Base-by-base conservation (phyloP, 495 filamentous ascomycete genomes). In the Aspergillus steynii region DNA sequence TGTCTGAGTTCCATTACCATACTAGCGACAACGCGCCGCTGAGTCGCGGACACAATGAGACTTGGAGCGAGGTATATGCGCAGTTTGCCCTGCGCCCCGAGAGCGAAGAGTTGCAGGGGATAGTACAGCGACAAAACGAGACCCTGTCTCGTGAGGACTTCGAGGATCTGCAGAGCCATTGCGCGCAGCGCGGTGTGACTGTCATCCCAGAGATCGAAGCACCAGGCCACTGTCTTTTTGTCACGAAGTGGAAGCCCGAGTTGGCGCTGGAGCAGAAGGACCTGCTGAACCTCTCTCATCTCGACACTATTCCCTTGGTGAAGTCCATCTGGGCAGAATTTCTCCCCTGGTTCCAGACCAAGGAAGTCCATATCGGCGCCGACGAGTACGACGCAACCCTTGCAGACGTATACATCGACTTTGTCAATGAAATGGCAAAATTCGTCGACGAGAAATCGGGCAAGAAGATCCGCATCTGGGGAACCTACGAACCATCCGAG, bases 1-100 rank as follows among this genome's bases (percentile, higher is more conserved):
- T 85, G 65, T 81, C 75, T 53, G 83, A 85, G 57, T 85, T 85
- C 50, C 83, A 85, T 55, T 85, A 83, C 62, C 83, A 85, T 63
- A 74, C 77, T 15, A 83, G 74, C 66, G 83, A 85, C 70, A 85
- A 85, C 63, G 83, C 82, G 58, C 83, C 83, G 0, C 64, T 85
- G 26, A 83, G 75, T 49, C 80, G 82, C 26, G 83, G 83, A 4
- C 77, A 70, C 26, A 82, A 85, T 58, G 71, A 75, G 15, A 76
- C 78, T 0, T 84, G 81, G 80, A 53, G 78, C 6, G 57, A 81
- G 4, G 78, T 85, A 4, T 84, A 82, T 59, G 77, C 79, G 0
- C 82, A 84, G 37, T 85, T 85, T 64, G 67, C 80, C 0, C 65
- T 85, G 31, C 70, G 67, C 14, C 80, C 83, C 1, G 71, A 79